Base-by-base conservation (phyloP, 1,284 basidiomycete species). In the Gomphus bonarii region DNA sequence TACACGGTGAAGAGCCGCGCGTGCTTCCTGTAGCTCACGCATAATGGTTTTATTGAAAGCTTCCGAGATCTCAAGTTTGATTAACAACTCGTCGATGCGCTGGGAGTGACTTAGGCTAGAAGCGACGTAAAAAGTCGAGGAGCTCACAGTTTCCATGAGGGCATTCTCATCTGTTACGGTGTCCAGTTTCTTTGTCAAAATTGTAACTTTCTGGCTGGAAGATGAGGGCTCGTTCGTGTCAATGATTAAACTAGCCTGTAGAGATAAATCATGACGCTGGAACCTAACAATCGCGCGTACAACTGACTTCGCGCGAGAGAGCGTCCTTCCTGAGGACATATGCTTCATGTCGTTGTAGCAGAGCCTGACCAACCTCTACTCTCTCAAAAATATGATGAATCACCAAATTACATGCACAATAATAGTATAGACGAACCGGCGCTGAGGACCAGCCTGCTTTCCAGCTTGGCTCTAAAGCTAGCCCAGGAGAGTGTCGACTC, bases 361-460 rank as follows among this genome's bases (percentile, higher is more conserved):
- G 72, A 1, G 93, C 93, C 69, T 93, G 90, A 1, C 95, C 95
- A 50, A 97, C 87, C 74, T 97, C 93, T 92, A 63, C 25, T 49
- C 16, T 40, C 43, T 10, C 43, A 46, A 31, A 25, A 48, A 30
- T 11, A 48, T 10, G 30, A 25, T 28, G 25, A 28, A 48, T 31
- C 8, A 18, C 22, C 28, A 14, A 30, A 2, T 8, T 18, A 28
- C 28, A 35, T 43, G 46, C 50, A 43, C 36, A 58, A 44, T 38
- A 58, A 44, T 38, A 38, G 53, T 18, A 61, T 30, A 42, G 22
- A 75, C 82, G 60, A 66, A 92, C 91, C 89, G 66, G 89, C 91
- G 69, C 89, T 91, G 48, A 94, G 75, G 58, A 86, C 81, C 60
- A 94, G 74, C 61, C 87, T 75, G 60, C 78, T 83, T 69, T 91